phyloP scores from a whole-genome alignment of 805 yeast species.

The Blastobotrys terrestris region DNA sequence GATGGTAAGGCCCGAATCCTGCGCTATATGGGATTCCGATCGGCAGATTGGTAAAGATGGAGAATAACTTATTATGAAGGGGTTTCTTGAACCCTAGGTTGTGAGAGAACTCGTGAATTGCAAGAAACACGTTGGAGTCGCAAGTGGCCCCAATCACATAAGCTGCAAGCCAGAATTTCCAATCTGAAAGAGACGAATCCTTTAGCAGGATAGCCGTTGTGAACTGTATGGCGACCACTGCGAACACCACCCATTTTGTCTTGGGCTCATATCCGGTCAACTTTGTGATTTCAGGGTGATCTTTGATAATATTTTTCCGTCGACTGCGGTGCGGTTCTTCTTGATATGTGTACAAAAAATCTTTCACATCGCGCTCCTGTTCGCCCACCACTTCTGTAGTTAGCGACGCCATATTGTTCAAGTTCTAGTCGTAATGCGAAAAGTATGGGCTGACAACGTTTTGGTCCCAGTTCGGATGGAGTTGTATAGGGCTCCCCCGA shows the following conservation, averaged over 20 bases:
- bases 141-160: slow-evolving; percentile 82
- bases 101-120: slow-evolving; percentile 84
- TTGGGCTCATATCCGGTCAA: slow-evolving; percentile 81
- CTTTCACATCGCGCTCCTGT: slow-evolving; percentile 28
- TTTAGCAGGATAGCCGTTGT: slow-evolving; percentile 55
- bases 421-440: background rate
- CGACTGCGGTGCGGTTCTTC: slow-evolving; percentile 76
- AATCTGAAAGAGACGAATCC: slow-evolving; percentile 45
- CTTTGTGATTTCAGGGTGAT: slow-evolving; percentile 73
- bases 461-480: background rate
- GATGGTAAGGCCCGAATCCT: slow-evolving; percentile 83
- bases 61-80: slow-evolving; percentile 65
- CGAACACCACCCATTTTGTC: slow-evolving; percentile 67
- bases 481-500: too few species aligned
- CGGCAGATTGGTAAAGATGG: slow-evolving; percentile 74
- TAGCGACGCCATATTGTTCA: background rate
- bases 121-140: slow-evolving; percentile 76
- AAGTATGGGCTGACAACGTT: background rate
- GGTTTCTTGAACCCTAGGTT: slow-evolving; percentile 80
- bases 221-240: slow-evolving; percentile 66
- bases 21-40: slow-evolving; percentile 90
- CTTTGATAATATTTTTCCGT: slow-evolving; percentile 64
- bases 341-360: slow-evolving; percentile 79
- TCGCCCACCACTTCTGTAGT: background rate
- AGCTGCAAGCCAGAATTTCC: slow-evolving; percentile 55